Base-by-base conservation (phyloP, 108 stramenopile species). In the Fragilaria crotonensis region DNA sequence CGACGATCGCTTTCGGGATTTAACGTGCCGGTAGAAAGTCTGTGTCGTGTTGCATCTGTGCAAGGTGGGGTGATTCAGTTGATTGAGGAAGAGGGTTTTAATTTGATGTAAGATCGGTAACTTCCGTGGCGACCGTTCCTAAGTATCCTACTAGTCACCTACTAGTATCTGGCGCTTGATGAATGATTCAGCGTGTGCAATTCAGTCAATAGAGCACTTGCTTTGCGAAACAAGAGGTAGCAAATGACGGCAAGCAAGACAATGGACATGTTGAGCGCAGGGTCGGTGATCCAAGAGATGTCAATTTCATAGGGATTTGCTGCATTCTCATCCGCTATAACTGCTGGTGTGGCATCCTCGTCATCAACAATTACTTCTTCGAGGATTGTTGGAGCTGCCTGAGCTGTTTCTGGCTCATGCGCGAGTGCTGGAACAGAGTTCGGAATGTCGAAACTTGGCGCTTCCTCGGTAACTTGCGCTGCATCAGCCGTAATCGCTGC, bases 31-130 rank as follows among this genome's bases (percentile, higher is more conserved):
- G 72, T 89, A 9, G 79, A 85, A 41, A 78, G 78, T 30, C 59
- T 92, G 7, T 87, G 83, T 22, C 60, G 78, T 26, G 75, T 92
- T 19, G 74, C 79, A 2, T 85, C 84, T 21, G 89, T 91, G 4
- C 64, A 63, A 48, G 78, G 81, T 49, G 85, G 85, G 18, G 79
- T 80, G 19, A 86, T 91, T 45, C 79, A 78, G 52, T 32, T 91
- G 48, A 48, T 73, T 11, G 89, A 87, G 56, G 89, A 91, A 57
- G 89, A 85, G 54, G 89, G 89, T n/a, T 84, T 71, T 51, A 79
- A 77, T 55, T 62, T 67, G 62, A 80, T 80, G 70, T 73, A 76
- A 56, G 17, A 44, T n/a, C n/a, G n/a, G n/a, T n/a, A n/a, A n/a
- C n/a, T n/a, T n/a, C n/a, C n/a, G n/a, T n/a, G n/a, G n/a, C n/a